phyloP scores from a whole-genome alignment of 345 rosid genomes.

The Euphorbia lathyris region DNA sequence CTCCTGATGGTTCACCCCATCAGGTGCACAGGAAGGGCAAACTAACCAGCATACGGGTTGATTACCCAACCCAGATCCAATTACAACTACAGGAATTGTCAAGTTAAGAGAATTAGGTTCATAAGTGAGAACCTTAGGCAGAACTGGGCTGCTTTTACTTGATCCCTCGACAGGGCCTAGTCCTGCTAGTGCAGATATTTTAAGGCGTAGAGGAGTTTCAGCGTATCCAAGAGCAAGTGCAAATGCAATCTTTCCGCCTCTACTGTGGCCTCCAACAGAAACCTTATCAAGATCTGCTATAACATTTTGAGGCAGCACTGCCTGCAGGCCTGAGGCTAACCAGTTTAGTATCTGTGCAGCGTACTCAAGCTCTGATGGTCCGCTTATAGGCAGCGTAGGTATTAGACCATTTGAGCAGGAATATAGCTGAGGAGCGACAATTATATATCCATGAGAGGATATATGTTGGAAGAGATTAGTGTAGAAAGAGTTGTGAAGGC shows the following conservation, averaged over 20 bases:
- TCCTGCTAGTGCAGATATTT: constrained; percentile 25
- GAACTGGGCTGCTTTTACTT: not conserved
- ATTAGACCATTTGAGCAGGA: not conserved
- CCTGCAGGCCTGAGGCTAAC: constrained; percentile 22
- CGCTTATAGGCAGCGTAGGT: constrained; percentile 10
- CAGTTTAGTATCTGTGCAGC: constrained; percentile 34
- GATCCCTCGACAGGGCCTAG: constrained; percentile 15
- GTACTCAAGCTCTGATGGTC: constrained; percentile 22
- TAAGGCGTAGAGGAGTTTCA: not conserved
- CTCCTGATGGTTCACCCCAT: constrained; percentile 28
- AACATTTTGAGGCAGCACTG: constrained; percentile 18
- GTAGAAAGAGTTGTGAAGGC: constrained; percentile 24
- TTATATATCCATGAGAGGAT: constrained; percentile 44
- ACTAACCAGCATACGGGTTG: not conserved
- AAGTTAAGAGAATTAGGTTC: constrained; percentile 22
- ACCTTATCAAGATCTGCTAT: constrained; percentile 16
- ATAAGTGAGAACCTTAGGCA: constrained; percentile 29
- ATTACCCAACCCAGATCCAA: constrained; percentile 35
- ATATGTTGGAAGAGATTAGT: constrained; percentile 29
- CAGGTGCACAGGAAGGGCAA: constrained; percentile 29
- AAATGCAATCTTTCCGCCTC: constrained; percentile 39
- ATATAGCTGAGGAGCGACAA: constrained; percentile 41
- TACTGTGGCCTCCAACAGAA: constrained; percentile 39
- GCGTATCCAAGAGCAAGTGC: constrained; percentile 32
- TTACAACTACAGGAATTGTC: constrained; percentile 25